Percentiles rank a stretch among this genome's conserved stretches.
These are phyloP conservation scores for Aspergillus flavus DNA, from an alignment of 2,329 filamentous ascomycete genomes.

Conservation along the genomic window DNA sequence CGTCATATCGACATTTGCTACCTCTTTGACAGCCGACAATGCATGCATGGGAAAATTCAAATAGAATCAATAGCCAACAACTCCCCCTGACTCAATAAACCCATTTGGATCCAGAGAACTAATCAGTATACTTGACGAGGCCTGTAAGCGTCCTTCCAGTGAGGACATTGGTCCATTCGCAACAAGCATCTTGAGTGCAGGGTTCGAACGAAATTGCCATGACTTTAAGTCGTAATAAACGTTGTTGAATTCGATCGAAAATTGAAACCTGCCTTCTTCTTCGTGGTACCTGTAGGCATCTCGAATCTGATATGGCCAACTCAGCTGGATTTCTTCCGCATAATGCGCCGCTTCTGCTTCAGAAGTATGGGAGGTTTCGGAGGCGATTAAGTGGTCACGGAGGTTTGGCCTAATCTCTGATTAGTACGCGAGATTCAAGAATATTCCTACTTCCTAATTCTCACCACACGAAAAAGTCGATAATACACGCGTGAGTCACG, in stretches of 20 bases:
- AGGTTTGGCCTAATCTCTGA: background rate
- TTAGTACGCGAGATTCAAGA: background rate
- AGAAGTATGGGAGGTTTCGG: background rate
- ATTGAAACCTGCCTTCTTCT: background rate
- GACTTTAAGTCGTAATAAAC: background rate
- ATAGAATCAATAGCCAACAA: background rate
- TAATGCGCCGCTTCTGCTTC: background rate
- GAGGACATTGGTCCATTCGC: background rate
- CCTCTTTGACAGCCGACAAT: too few species aligned
- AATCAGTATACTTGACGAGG: background rate
- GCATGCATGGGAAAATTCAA: background rate
- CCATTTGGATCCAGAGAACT: background rate
- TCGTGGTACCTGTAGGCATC: background rate
- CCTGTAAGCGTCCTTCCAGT: background rate
- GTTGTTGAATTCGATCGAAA: background rate
- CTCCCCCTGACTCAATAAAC: background rate
- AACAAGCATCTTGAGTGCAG: background rate
- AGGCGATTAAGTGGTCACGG: background rate
- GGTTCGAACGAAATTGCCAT: background rate
- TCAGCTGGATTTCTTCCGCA: background rate
- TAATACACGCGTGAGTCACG: background rate
- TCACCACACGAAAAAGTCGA: background rate
- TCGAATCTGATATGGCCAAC: background rate
- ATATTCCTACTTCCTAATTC: background rate
- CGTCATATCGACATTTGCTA: too few species aligned